Conservation (phyloP, 768 basidiomycete genomes). For the Baorangia bicolor region DNA sequence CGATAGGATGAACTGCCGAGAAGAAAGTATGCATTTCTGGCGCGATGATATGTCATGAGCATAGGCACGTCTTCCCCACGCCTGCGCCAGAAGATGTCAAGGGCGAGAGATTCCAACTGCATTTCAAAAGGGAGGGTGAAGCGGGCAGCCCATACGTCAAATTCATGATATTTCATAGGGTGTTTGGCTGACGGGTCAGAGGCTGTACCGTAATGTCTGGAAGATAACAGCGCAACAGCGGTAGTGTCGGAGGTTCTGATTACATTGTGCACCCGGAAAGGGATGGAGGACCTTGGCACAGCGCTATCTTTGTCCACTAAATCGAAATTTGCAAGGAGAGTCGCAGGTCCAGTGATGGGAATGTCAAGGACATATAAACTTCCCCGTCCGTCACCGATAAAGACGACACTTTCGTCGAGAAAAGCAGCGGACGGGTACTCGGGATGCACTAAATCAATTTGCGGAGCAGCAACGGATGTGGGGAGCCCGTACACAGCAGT, state of each 20-base stretch:
- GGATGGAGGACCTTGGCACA: constrained; percentile 28
- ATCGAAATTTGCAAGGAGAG: constrained; percentile 53
- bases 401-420: constrained; percentile 44
- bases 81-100: constrained; percentile 68
- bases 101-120: constrained; percentile 29
- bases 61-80: constrained; percentile 71
- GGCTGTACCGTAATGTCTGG: constrained; percentile 44
- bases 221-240: constrained; percentile 56
- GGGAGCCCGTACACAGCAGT: constrained; percentile 61
- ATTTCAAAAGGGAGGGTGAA: constrained; percentile 45
- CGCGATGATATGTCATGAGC: constrained; percentile 47
- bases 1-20: constrained; percentile 59
- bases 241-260: constrained; percentile 35
- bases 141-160: constrained; percentile 65
- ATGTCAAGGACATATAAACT: constrained; percentile 58
- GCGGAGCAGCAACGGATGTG: constrained; percentile 43
- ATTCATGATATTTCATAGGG: constrained; percentile 40
- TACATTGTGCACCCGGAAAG: constrained; percentile 42
- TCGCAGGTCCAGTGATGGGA: constrained; percentile 37
- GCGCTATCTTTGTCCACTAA: constrained; percentile 30
- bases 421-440: constrained; percentile 79
- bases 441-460: constrained; percentile 41
- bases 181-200: constrained; percentile 18
- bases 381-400: constrained; percentile 74
- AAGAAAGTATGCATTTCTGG: constrained; percentile 50